Base-by-base conservation (phyloP, 352 stramenopile species). In the Pythium diclinum region DNA sequence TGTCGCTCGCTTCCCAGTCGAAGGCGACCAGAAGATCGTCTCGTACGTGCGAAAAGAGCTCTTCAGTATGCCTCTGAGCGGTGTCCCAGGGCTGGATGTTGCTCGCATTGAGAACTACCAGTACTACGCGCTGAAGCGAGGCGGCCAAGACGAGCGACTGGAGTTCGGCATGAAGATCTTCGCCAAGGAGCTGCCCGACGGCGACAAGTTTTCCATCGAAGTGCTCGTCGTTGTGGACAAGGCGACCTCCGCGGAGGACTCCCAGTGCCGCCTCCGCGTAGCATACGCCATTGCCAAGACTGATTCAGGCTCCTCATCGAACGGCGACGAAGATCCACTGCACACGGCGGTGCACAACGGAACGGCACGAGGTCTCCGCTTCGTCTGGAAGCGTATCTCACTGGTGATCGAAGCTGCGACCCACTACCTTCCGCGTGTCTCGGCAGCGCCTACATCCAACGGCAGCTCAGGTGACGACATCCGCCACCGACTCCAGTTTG, bases 161-260 rank as follows among this genome's bases (percentile, higher is more conserved):
- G 81, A 88, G 57, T 88, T 88, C 48, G 81, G 81, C 21, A 88
- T 86, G 78, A 88, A 91, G 65, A 65, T 88, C 42, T 83, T 76
- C 56, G 74, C 77, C 0, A 59, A 67, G 9, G 72, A 85, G 16
- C 57, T 88, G 10, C 74, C 79, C 0, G 78, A 86, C 53, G 78
- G 79, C 23, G 80, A 83, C 14, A 68, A 73, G 6, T 88, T 83
- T 44, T 86, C 81, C 59, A 82, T 90, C 34, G 67, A 73, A 40
- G 56, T 67, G 3, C 48, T 73, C 17, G 61, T 70, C 25, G 28
- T 63, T 3, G 49, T 73, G 13, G 57, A 64, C 6, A 33, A 62
- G 6, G 6, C 23, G 1, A 16, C 48, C 1, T 14, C 66, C 6
- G 32, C 5, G 23, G 32, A 55, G 7, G 47, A 63, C n/a, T 14